phyloP scores from a whole-genome alignment of 2,329 filamentous ascomycete species.

The Neofusicoccum sp. region DNA sequence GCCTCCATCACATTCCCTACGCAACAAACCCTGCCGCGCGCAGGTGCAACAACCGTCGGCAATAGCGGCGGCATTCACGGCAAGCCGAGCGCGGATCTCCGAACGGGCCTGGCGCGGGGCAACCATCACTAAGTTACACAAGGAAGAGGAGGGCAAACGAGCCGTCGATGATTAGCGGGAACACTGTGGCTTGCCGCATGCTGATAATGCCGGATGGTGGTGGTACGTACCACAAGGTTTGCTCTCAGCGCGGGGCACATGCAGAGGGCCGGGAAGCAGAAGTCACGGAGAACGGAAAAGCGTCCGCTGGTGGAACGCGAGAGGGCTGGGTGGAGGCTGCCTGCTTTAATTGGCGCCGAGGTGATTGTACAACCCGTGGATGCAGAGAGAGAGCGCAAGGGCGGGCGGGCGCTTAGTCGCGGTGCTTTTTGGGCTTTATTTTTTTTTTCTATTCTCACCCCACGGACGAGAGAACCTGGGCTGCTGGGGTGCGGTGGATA shows the following conservation, averaged over 20 bases:
- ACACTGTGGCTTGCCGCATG: no score
- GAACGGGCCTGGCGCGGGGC: no score
- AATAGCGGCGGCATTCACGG: no score
- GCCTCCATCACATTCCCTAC: no score
- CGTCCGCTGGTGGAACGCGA: neutral
- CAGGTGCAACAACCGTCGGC: no score
- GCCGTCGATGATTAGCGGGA: no score
- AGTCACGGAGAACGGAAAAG: slow-evolving; percentile 3
- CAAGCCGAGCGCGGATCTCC: no score
- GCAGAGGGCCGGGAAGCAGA: neutral
- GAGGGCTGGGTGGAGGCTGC: neutral
- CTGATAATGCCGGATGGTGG: slow-evolving; percentile 7
- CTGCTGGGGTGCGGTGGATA: neutral
- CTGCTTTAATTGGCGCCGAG: neutral
- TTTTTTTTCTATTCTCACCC: neutral
- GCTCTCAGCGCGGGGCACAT: neutral
- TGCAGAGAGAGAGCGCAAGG: neutral
- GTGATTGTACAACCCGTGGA: slow-evolving; percentile 1
- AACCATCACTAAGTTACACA: no score
- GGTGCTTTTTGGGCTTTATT: neutral
- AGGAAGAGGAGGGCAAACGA: no score
- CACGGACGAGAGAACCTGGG: neutral
- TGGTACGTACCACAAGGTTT: neutral
- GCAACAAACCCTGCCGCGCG: no score
- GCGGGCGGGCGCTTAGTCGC: slow-evolving; percentile 10